phyloP scores from a whole-genome alignment of 305 asterid species.

The Salvia sclarea region DNA sequence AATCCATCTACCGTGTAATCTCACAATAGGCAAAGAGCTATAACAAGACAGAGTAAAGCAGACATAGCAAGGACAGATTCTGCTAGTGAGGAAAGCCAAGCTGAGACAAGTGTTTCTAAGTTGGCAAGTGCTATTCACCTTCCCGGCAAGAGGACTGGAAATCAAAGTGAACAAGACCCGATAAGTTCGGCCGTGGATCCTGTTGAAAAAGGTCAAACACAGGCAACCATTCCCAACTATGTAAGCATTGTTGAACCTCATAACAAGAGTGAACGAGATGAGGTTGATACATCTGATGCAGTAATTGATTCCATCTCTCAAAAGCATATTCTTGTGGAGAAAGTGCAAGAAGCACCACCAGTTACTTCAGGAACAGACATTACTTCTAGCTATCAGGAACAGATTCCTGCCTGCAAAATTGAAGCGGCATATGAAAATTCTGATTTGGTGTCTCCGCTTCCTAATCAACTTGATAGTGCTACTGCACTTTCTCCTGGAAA shows the following conservation, averaged over 20 bases:
- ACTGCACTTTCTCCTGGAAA: conserved; percentile 15
- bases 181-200: conserved; percentile 29
- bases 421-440: conserved; percentile 29
- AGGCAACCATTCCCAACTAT: conserved; percentile 19
- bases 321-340: conserved; percentile 2
- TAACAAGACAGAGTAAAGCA: conserved; percentile 36
- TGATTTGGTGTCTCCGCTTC: conserved; percentile 26
- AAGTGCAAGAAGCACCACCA: conserved; percentile 8
- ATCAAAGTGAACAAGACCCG: conserved; percentile 28
- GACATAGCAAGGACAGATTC: conserved; percentile 22
- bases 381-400: conserved; percentile 30
- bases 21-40: conserved; percentile 37
- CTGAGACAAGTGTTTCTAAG: conserved; percentile 23
- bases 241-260: conserved; percentile 15
- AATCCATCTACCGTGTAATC: conserved; percentile 12
- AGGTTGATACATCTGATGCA: conserved; percentile 24
- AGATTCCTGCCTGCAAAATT: conserved; percentile 29
- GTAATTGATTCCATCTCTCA: conserved; percentile 26
- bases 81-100: conserved; percentile 31
- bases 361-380: conserved; percentile 6
- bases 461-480: conserved; percentile 30
- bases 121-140: not conserved
- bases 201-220: conserved; percentile 28
- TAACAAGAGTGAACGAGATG: conserved; percentile 29
- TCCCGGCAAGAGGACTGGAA: conserved; percentile 29